Conservation (phyloP, 2,329 filamentous ascomycete genomes). For the Colletotrichum sp. region DNA sequence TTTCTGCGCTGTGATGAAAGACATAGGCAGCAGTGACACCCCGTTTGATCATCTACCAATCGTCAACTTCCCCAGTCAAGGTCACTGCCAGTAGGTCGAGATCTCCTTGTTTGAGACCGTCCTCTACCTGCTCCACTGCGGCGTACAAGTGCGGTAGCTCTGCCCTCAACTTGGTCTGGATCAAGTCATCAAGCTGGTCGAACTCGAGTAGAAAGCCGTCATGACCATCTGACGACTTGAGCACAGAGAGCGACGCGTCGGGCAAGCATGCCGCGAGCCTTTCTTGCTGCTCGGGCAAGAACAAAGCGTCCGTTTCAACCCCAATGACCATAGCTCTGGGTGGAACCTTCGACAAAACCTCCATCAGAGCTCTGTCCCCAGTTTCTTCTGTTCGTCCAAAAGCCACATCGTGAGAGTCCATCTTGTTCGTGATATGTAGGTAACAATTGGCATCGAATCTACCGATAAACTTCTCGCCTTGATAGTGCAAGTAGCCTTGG, state of each 20-base stretch:
- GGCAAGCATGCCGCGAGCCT: conserved; percentile 33
- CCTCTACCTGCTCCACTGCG: not conserved
- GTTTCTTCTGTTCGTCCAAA: conserved; percentile 40
- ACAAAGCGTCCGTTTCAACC: conserved; percentile 38
- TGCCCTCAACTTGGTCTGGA: conserved; percentile 24
- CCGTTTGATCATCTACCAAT: conserved; percentile 65
- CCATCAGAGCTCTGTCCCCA: conserved; percentile 27
- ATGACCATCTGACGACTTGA: conserved; percentile 36
- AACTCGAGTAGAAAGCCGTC: conserved; percentile 42
- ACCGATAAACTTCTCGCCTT: conserved; percentile 40
- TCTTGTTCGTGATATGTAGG: conserved; percentile 39
- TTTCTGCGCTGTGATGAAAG: not conserved
- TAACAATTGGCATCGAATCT: conserved; percentile 45
- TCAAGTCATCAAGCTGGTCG: conserved; percentile 31
- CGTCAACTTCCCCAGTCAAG: conserved; percentile 5
- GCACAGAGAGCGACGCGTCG: conserved; percentile 28
- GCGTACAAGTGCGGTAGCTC: not conserved
- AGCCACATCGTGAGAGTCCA: conserved; percentile 41
- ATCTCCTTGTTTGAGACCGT: not conserved
- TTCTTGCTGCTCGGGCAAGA: conserved; percentile 35
- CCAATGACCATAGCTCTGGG: conserved; percentile 35
- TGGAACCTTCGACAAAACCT: conserved; percentile 27
- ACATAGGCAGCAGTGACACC: not conserved
- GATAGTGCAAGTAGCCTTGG: conserved; percentile 41
- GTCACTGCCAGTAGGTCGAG: not conserved